Evolutionary conservation across 1,284 basidiomycete species (phyloP), one percentile per base, ranked within the genome.

Genomic region (Wallemia ichthyophaga): DNA sequence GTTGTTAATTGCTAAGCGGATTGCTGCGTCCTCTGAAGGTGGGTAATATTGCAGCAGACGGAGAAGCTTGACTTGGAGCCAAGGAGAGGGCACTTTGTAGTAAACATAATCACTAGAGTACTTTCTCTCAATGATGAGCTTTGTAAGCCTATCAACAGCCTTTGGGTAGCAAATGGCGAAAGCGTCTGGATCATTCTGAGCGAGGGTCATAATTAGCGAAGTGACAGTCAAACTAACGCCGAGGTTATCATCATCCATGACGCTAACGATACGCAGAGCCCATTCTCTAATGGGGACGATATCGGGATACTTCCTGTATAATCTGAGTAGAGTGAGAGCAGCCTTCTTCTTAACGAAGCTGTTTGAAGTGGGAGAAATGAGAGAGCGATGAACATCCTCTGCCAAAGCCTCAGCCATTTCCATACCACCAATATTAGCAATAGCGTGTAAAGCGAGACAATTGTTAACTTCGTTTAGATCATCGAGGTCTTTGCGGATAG

Each of bases 291-390:
- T 82, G 25, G 87, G 85, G 62, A 98, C 82, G 58, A 94, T 86
- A 61, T 86, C 83, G 5, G 91, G 88, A 67, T 95, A 87, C 70
- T 98, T 96, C 60, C 94, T 81, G 68, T 96, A 96, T 54, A 99
- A 71, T 59, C 92, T 77, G 23, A 98, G 75, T 19, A 98, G 71
- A 0, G 94, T 96, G 61, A 98, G 72, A 0, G 94, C 94, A 1
- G 94, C 92, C 71, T 99, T 99, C 73, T 98, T 98, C 75, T 91
- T 92, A 59, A 98, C 94, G 66, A 96, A 95, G 59, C 75, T 83
- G 62, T 83, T 79, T 0, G 94, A 98, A 11, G 92, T 96, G 87
- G 88, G 87, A 63, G 89, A 95, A 66, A 99, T 96, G 61, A 99
- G 75, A 25, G 94, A 73, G 56, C 91, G 78, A 70, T 98, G 91